Percentiles rank a stretch among this genome's conserved stretches.
phyloP scores from a whole-genome alignment of 1,139 yeast genomes.

The Dujonia santamariae region DNA sequence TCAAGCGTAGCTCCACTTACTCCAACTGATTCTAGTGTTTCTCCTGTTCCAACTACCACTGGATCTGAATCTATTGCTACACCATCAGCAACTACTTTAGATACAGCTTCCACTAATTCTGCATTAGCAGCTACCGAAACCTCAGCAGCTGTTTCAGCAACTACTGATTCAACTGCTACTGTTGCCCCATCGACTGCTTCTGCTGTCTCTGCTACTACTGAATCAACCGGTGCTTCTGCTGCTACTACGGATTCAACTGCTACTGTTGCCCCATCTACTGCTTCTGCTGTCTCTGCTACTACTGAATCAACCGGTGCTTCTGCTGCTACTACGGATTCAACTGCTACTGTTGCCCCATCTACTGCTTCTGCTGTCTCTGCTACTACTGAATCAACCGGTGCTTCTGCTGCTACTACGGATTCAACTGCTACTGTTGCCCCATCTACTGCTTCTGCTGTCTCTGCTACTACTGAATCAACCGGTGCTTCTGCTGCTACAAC shows the following conservation, averaged over 20 bases:
- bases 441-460: constrained; percentile 7
- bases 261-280: constrained; percentile 7
- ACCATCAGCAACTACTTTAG: constrained; percentile 6
- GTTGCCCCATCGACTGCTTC: constrained; percentile 9
- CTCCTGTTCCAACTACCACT: constrained; percentile 4
- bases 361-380: constrained; percentile 9
- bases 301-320: constrained; percentile 2
- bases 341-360: constrained; percentile 7
- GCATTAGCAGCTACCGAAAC: constrained; percentile 3
- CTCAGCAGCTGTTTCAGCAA: constrained; percentile 6
- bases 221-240: constrained; percentile 6
- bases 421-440: constrained; percentile 4
- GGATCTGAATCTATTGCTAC: constrained; percentile 2
- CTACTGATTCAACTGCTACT: constrained; percentile 2
- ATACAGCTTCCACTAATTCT: constrained; percentile 4
- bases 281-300: constrained; percentile 7
- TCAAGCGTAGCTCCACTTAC: constrained; percentile 1
- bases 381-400: not conserved
- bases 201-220: constrained; percentile 9
- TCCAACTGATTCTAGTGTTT: constrained; percentile 1
- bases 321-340: constrained; percentile 4
- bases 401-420: not conserved
- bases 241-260: constrained; percentile 6
- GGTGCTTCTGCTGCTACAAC: constrained; percentile 1
- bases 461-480: too few species aligned